Evolutionary conservation across 2,329 filamentous ascomycete species (phyloP).

Genomic region (Phoma herbarum): DNA sequence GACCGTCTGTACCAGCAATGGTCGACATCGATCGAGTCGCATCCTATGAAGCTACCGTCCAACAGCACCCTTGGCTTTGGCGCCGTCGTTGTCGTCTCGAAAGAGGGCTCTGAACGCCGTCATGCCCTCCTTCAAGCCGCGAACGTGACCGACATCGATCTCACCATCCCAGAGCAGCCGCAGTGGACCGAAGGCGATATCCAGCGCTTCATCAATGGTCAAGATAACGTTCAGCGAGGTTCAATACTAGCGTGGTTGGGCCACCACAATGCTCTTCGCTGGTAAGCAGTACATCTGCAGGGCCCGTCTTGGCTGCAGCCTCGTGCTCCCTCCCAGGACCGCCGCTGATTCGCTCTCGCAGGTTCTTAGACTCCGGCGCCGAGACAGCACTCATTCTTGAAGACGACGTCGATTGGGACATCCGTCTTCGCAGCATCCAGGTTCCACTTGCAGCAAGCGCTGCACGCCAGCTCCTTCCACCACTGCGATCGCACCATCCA

Average conservation of each 20-base stretch:
- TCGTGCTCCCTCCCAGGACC: constrained; percentile 3
- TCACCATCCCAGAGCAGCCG: constrained; percentile 55
- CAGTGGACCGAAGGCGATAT: constrained; percentile 54
- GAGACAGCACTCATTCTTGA: constrained; percentile 56
- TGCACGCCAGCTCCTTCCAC: constrained; percentile 50
- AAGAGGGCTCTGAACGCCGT: constrained; percentile 51
- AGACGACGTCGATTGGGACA: constrained; percentile 58
- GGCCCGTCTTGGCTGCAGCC: constrained; percentile 20
- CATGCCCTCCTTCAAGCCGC: constrained; percentile 52
- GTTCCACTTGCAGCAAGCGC: constrained; percentile 54
- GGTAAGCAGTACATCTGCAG: constrained; percentile 37
- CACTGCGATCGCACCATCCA: constrained; percentile 26
- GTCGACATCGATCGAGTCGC: constrained; percentile 36
- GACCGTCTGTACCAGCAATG: constrained; percentile 43
- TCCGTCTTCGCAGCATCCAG: constrained; percentile 55
- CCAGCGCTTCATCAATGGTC: constrained; percentile 47
- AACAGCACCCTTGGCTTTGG: constrained; percentile 54
- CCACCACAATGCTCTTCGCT: constrained; percentile 54
- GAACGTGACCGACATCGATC: constrained; percentile 54
- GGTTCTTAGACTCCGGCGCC: constrained; percentile 54
- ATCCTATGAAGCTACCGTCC: constrained; percentile 39
- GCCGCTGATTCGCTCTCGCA: constrained; percentile 31
- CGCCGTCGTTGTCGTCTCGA: constrained; percentile 54
- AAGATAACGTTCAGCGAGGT: constrained; percentile 49
- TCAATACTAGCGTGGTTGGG: constrained; percentile 57